phyloP scores from a whole-genome alignment of 306 rosid species.

The Purshia tridentata region DNA sequence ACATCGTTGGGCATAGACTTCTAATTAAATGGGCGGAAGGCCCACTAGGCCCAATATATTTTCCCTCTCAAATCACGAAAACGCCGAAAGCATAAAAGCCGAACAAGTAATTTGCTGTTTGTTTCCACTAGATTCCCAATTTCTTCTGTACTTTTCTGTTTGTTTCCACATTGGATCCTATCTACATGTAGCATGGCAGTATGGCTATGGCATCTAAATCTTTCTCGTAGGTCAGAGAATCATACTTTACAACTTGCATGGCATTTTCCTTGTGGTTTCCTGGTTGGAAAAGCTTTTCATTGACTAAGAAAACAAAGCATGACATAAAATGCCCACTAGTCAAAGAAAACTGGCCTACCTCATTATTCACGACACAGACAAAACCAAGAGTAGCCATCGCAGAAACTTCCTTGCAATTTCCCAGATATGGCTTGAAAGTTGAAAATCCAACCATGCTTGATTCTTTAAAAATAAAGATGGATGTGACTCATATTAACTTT shows the following conservation, averaged over 20 bases:
- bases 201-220: no score
- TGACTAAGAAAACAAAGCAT: not conserved
- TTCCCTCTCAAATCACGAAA: no score
- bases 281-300: not conserved
- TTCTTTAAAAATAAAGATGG: no score
- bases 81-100: not conserved
- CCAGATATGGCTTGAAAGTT: not conserved
- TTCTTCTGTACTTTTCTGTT: no score
- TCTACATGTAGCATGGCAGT: no score
- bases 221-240: no score
- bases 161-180: not conserved
- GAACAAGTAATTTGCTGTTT: no score
- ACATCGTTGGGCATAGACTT: no score
- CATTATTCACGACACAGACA: not conserved
- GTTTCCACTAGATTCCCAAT: not conserved
- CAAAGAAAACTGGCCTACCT: not conserved
- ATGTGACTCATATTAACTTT: not conserved
- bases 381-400: not conserved
- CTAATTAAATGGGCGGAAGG: no score
- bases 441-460: not conserved
- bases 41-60: no score
- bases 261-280: constrained; percentile 12
- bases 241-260: not conserved
- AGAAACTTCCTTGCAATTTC: constrained; percentile 18
- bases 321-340: not conserved